Evolutionary conservation across 1,139 yeast species (phyloP), one percentile per base, ranked within the genome.

Genomic region (Yamadazyma jaroonii): DNA sequence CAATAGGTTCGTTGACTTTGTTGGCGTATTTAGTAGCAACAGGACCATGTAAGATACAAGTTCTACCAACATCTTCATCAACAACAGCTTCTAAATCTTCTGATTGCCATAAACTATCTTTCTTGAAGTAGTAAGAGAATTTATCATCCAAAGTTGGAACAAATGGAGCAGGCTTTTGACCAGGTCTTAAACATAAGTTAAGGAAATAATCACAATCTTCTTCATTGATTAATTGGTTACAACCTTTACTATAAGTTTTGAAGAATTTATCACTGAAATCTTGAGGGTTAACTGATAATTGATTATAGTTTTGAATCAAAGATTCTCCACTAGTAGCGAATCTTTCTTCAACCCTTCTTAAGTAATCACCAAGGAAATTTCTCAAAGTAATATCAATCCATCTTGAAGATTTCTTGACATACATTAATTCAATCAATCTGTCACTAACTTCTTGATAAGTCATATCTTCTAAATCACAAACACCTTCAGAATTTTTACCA

Each of bases 81-180:
- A 87, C 92, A 57, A 92, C 97, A 46, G 97, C 87, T 62, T 90
- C 97, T 57, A 92, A 77, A 61, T 88, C 94, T 73, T 92, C 98
- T 26, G 96, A 86, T 76, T 92, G 99, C 98, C 98, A 92, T 61
- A 92, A 77, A 35, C 97, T 90, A 66, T 92, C 99, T 73, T 92
- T 92, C 81, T 92, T 92, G 79, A 92, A 94, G 78, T 86, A 92
- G 59, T 83, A 84, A 64, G 92, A 97, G 56, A 92, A 89, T 69
- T 88, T 84, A 51, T 87, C 95, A 59, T 94, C 96, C 62, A 92
- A 76, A 22, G 88, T 85, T 35, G 99, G 99, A 52, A 92, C 90
- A 57, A 92, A 92, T 46, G 98, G 98, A 59, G 89, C 97, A 31
- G 99, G 99, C 70, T 92, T 92, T 70, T 90, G 97, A 44, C 71